Evolutionary conservation across 1,284 basidiomycete genomes (phyloP).

Genomic region (Tranzscheliella williamsii): DNA sequence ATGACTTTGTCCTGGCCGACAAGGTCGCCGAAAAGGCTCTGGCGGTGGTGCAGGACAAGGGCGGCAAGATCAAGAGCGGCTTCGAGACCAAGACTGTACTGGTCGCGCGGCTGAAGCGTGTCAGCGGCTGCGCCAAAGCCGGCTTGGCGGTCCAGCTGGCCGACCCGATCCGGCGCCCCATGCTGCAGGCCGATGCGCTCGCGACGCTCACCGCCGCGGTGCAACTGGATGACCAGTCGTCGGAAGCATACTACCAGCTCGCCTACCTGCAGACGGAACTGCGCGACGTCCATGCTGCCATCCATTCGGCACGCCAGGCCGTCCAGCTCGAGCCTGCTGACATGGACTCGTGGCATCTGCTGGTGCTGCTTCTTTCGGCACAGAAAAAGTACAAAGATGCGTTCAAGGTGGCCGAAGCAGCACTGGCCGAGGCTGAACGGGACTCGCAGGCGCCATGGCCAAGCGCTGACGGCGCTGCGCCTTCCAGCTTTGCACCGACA

Average conservation of each 20-base stretch:
- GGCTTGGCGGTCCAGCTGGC: constrained; percentile 32
- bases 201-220: constrained; percentile 68
- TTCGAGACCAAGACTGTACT: constrained; percentile 11
- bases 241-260: constrained; percentile 68
- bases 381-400: constrained; percentile 81
- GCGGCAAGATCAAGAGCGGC: constrained; percentile 20
- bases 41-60: constrained; percentile 17
- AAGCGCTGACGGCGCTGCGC: constrained; percentile 52
- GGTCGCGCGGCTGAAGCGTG: constrained; percentile 35
- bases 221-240: constrained; percentile 67
- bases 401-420: constrained; percentile 74
- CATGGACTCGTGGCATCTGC: constrained; percentile 85
- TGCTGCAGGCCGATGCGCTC: constrained; percentile 18
- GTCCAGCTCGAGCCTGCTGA: constrained; percentile 76
- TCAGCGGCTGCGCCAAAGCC: constrained; percentile 36
- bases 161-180: constrained; percentile 21
- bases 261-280: constrained; percentile 66
- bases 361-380: constrained; percentile 79
- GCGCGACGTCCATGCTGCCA: constrained; percentile 73
- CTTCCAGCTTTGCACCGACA: constrained; percentile 32
- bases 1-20: constrained; percentile 36
- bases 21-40: constrained; percentile 40
- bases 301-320: constrained; percentile 70
- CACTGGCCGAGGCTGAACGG: constrained; percentile 50
- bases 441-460: too few relatives aligned